phyloP scores from a whole-genome alignment of 2,329 filamentous ascomycete genomes.

The Talaromyces sp. region DNA sequence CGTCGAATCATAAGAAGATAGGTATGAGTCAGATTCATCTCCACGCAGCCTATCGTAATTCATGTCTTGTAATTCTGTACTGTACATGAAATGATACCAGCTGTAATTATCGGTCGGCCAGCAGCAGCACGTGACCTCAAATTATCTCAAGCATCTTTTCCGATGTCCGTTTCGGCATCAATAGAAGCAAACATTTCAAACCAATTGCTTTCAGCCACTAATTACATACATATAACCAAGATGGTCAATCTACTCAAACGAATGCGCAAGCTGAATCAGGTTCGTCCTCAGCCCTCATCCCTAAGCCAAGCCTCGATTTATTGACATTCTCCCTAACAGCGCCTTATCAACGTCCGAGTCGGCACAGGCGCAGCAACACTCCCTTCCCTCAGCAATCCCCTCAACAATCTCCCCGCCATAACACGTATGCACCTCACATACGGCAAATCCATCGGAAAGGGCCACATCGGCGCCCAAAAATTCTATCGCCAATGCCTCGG shows the following conservation, averaged over 20 bases:
- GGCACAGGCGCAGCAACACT: slow-evolving; percentile 81
- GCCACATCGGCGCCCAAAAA: slow-evolving; percentile 57
- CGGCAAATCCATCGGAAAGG: slow-evolving; percentile 40
- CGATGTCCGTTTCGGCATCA: slow-evolving; percentile 12
- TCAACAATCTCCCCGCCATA: slow-evolving; percentile 36
- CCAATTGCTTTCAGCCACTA: neutral
- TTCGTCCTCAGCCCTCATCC: slow-evolving; percentile 36
- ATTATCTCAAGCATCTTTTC: slow-evolving; percentile 13
- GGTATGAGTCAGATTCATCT: neutral
- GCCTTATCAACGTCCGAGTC: slow-evolving; percentile 66
- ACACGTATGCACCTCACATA: slow-evolving; percentile 45
- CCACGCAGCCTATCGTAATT: neutral
- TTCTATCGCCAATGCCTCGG: slow-evolving; percentile 85
- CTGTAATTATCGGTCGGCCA: neutral
- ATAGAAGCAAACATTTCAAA: neutral
- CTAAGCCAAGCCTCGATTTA: slow-evolving; percentile 22
- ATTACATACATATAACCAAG: slow-evolving; percentile 21
- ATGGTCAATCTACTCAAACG: slow-evolving; percentile 57
- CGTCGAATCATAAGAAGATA: neutral
- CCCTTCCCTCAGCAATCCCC: slow-evolving; percentile 45
- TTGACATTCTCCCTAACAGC: slow-evolving; percentile 46
- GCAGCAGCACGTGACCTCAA: slow-evolving; percentile 16
- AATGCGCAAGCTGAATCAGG: slow-evolving; percentile 69
- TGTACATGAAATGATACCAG: neutral
- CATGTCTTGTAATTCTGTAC: neutral